Percentiles rank a stretch among this genome's conserved stretches.
phyloP scores from a whole-genome alignment of 331 rosid genomes.

The Ulmus americana region DNA sequence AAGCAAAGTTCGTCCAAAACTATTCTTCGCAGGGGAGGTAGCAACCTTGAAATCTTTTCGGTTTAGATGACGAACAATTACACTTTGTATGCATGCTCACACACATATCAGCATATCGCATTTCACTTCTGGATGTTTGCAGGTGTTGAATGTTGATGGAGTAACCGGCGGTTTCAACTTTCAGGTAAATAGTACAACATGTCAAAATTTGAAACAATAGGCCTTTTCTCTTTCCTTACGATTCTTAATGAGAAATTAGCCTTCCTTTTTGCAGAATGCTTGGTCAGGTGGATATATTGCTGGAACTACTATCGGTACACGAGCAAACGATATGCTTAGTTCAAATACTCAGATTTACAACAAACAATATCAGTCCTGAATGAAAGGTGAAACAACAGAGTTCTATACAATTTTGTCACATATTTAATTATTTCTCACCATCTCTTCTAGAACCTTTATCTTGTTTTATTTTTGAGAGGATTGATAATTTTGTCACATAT shows the following conservation, averaged over 20 bases:
- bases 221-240: too few species aligned
- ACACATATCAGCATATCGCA: background rate
- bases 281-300: constrained; percentile 60
- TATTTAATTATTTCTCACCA: too few species aligned
- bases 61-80: constrained; percentile 8
- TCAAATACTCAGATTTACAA: background rate
- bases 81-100: background rate
- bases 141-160: constrained; percentile 87
- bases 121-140: constrained; percentile 21
- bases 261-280: constrained; percentile 40
- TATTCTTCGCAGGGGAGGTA: constrained; percentile 97
- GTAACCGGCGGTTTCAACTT: constrained; percentile 95
- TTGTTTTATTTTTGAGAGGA: too few species aligned
- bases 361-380: background rate
- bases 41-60: constrained; percentile 1
- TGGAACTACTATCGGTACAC: constrained; percentile 45
- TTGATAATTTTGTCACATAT: too few species aligned
- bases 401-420: background rate
- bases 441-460: too few species aligned
- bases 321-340: constrained; percentile 25
- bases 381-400: background rate
- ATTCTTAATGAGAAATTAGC: background rate
- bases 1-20: constrained; percentile 58
- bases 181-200: constrained; percentile 45
- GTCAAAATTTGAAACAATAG: too few species aligned